Evolutionary conservation across 176 grass and related monocot species (phyloP), one percentile per base, ranked within the genome.

Genomic region (Microstegium vimineum): DNA sequence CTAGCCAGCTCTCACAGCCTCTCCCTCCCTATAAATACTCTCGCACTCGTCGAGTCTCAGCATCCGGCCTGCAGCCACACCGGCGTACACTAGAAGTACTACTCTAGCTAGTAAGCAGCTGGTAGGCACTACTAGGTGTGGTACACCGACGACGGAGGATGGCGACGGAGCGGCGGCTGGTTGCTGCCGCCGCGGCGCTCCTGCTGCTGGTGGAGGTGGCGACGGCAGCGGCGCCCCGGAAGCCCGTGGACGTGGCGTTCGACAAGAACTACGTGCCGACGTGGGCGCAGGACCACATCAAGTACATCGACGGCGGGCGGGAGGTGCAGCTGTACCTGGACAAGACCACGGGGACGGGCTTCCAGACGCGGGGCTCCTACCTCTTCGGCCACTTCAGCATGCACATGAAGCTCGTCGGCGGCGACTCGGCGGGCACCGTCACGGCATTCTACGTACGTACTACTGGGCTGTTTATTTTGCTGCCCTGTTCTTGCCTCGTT

Each of bases 301-400:
- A 84, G 71, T 92, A 90, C 85, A 4, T 84, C 1, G 85, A 92
- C 80, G 79, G 85, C n/a, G 90, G 90, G 26, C 63, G 72, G 14
- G 93, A 95, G 90, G 83, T 88, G 81, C 90, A 82, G 62, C 94
- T 96, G 15, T 73, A 49, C 79, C 84, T 95, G 0, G 93, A 95
- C 88, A 84, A 86, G 64, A 15, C 81, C 46, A 86, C 87, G 18
- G 93, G 93, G 26, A 92, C 93, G 12, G 93, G 93, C 3, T 96
- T 96, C 81, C 90, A 96, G 81, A 93, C 94, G 1, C 87, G 85
- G 67, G 94, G 94, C 1, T 84, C 90, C 18, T 93, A 96, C 86
- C 86, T 96, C 52, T 96, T 93, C 61, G 90, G 90, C 33, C 94
- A 96, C 83, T 93, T 96, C 88, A 87, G 88, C 65, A 93, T 96